Conservation (phyloP, 164 flowering plant genomes). For the grape (Vitis vinifera) region DNA sequence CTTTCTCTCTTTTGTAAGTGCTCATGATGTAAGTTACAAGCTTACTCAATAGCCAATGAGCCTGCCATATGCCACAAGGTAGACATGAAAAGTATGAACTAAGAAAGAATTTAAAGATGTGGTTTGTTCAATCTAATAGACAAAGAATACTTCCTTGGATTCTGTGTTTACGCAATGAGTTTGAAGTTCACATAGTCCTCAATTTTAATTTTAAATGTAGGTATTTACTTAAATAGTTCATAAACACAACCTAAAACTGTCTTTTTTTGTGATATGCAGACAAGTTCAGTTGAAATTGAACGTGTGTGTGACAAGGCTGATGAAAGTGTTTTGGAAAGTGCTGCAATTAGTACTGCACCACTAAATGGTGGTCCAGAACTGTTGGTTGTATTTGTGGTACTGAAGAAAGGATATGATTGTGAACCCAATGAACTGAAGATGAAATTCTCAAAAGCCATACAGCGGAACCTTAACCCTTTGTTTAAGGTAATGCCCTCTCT, state of each 20-base stretch:
- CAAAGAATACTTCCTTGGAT: not conserved
- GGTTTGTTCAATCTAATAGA: too few relatives aligned
- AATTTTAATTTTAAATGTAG: not conserved
- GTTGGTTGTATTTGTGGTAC: constrained; percentile 67
- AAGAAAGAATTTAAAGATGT: too few relatives aligned
- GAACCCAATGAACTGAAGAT: constrained; percentile 49
- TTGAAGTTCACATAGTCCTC: too few relatives aligned
- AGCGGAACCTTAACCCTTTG: constrained; percentile 78
- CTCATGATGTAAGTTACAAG: not conserved
- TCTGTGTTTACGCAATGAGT: not conserved
- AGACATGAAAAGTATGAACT: too few relatives aligned
- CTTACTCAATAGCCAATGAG: not conserved
- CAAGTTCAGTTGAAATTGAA: constrained; percentile 91
- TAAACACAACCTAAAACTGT: too few relatives aligned
- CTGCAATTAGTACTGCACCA: constrained; percentile 71
- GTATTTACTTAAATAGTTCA: too few relatives aligned
- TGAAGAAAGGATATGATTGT: constrained; percentile 46
- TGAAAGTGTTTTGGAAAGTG: constrained; percentile 71
- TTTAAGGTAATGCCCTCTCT: constrained; percentile 57
- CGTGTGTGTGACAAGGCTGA: constrained; percentile 79
- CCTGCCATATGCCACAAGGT: too few relatives aligned
- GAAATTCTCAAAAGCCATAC: constrained; percentile 78
- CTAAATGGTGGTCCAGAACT: constrained; percentile 80
- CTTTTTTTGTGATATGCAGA: constrained; percentile 41
- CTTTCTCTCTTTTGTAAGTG: not conserved